Evolutionary conservation across 1,284 basidiomycete species (phyloP), one percentile per base, ranked within the genome.

Genomic region (Porogramme epimiltina): DNA sequence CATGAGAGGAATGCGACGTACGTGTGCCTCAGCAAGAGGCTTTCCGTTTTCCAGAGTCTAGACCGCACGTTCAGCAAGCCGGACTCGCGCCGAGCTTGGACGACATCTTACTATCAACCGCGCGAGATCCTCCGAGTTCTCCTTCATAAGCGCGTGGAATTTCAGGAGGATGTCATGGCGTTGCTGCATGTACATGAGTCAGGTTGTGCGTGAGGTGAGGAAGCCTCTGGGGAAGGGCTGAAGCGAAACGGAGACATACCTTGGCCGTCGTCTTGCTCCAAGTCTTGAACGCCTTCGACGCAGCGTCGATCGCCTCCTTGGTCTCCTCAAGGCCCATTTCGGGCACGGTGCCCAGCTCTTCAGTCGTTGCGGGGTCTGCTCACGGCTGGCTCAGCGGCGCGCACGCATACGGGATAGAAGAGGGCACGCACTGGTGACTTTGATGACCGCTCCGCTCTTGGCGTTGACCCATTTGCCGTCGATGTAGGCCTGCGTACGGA

Each of bases 31-130:
- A 0, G 76, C 72, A 46, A 95, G 74, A 3, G 92, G 79, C 75
- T 98, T 98, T 34, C 95, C 95, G 62, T 98, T 98, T 73, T 98
- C 95, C 55, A 92, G 74, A 4, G 92, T 93, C 89, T 93, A 53
- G 25, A 47, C 24, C 16, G n/a, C n/a, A 22, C 13, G 25, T 15
- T 37, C 42, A 40, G 9, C 16, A 37, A 18, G 24, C 23, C 10
- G 2, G 19, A 1, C 11, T 31, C 28, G 16, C 13, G 16, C 31
- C 24, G 10, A 15, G 26, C 8, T 6, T 36, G 31, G n/a, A 28
- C n/a, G n/a, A 15, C 11, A 18, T 63, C 85, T 59, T 53, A 89
- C 89, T 58, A 95, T 91, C 48, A 95, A 82, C 37, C 84, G 80
- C 11, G 84, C 83, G 31, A 97, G 75, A 66, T 97, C 94, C 38